phyloP scores from a whole-genome alignment of 2,329 filamentous ascomycete genomes.

The Fusarium pilosicola region DNA sequence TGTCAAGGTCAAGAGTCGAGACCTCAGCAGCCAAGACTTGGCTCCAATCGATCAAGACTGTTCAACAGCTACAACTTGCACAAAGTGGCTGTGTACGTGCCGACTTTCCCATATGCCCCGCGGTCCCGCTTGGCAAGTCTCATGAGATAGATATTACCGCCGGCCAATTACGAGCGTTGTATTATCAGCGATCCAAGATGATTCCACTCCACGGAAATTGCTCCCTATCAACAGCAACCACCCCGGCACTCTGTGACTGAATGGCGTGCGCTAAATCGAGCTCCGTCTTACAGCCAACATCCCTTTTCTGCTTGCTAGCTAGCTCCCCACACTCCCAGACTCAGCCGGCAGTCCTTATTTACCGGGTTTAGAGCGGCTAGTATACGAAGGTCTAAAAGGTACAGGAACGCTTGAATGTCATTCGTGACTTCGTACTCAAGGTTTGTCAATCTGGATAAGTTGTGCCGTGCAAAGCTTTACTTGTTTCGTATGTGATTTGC shows the following conservation, averaged over 20 bases:
- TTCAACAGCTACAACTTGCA: slow-evolving; percentile 19
- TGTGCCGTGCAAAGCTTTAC: slow-evolving; percentile 13
- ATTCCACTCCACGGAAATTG: slow-evolving; percentile 12
- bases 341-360: slow-evolving; percentile 5
- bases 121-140: slow-evolving; percentile 37
- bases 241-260: neutral
- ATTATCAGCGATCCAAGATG: slow-evolving; percentile 11
- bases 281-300: neutral
- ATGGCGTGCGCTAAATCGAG: neutral
- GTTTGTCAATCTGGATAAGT: neutral
- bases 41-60: slow-evolving; percentile 34
- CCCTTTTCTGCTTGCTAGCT: neutral
- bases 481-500: slow-evolving; percentile 12
- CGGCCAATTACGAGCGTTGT: slow-evolving; percentile 15
- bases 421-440: slow-evolving; percentile 16
- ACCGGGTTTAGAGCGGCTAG: slow-evolving; percentile 14
- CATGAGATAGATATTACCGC: slow-evolving; percentile 22
- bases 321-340: neutral
- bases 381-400: neutral
- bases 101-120: slow-evolving; percentile 38
- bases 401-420: slow-evolving; percentile 4
- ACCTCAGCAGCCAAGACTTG: slow-evolving; percentile 45
- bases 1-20: slow-evolving; percentile 37
- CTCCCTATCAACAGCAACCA: neutral
- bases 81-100: slow-evolving; percentile 33